Evolutionary conservation across 73 alveolate genomes (phyloP).

Genomic region (Vitrella brassicaformis): DNA sequence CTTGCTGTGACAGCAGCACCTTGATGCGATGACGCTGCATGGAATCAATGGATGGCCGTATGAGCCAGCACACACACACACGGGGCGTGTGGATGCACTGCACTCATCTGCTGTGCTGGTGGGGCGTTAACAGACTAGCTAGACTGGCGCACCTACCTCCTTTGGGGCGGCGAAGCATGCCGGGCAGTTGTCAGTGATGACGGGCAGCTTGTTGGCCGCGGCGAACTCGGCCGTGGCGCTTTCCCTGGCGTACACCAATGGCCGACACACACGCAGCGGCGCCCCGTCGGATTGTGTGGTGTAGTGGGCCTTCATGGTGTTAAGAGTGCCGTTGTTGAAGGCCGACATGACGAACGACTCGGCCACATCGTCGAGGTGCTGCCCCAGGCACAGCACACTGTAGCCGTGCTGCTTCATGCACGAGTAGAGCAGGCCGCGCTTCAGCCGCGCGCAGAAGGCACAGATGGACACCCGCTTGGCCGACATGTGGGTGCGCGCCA

Average conservation of each 20-base stretch:
- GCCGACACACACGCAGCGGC: slow-evolving; percentile 92
- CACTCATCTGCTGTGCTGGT: neutral
- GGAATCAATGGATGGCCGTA: neutral
- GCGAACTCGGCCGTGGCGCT: slow-evolving; percentile 75
- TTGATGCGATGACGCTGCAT: slow-evolving; percentile 1
- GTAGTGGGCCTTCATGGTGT: slow-evolving; percentile 90
- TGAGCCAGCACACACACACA: neutral
- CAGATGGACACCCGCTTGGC: slow-evolving; percentile 82
- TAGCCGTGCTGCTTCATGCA: slow-evolving; percentile 60
- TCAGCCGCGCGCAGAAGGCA: slow-evolving; percentile 93
- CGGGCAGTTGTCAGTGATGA: slow-evolving; percentile 94
- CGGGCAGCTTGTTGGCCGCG: slow-evolving; percentile 70
- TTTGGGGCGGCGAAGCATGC: slow-evolving; percentile 96
- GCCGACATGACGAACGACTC: slow-evolving; percentile 92
- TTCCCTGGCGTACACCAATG: slow-evolving; percentile 86
- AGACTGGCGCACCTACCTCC: slow-evolving; percentile 52
- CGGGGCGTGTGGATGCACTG: too few relatives aligned
- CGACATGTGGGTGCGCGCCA: slow-evolving; percentile 19
- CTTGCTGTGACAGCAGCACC: slow-evolving; percentile 38
- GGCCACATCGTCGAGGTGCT: slow-evolving; percentile 96
- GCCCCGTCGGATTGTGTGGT: slow-evolving; percentile 81
- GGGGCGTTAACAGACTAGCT: neutral
- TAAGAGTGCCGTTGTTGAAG: slow-evolving; percentile 82
- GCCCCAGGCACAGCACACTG: slow-evolving; percentile 48
- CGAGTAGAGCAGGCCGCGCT: slow-evolving; percentile 85